These are phyloP conservation scores for Bombardia bombarda DNA, from an alignment of 495 filamentous ascomycete species.

Conservation along the genomic window DNA sequence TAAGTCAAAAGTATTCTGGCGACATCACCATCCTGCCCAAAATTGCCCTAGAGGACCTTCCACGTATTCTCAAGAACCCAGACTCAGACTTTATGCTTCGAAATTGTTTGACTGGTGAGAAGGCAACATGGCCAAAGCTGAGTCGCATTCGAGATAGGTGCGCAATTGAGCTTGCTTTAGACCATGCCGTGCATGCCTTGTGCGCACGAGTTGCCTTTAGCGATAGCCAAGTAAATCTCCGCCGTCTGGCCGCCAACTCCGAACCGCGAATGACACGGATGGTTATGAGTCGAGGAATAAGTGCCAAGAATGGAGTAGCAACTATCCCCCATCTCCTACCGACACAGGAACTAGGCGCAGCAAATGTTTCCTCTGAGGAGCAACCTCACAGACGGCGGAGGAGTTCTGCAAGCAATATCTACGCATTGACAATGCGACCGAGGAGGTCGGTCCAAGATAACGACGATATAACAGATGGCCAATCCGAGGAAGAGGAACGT, in stretches of 20 bases:
- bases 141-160: conserved; percentile 74
- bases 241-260: conserved; percentile 32
- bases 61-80: conserved; percentile 75
- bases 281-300: conserved; percentile 2
- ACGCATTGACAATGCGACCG: conserved; percentile 18
- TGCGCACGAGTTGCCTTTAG: conserved; percentile 73
- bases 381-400: conserved; percentile 9
- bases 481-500: conserved; percentile 34
- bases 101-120: conserved; percentile 66
- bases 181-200: conserved; percentile 71
- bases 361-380: conserved; percentile 5
- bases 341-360: conserved; percentile 5
- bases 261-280: background rate
- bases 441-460: conserved; percentile 11
- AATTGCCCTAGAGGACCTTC: conserved; percentile 65
- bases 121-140: conserved; percentile 86
- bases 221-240: conserved; percentile 58
- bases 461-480: conserved; percentile 23
- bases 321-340: background rate
- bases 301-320: conserved; percentile 3
- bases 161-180: conserved; percentile 79
- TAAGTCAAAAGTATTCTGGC: conserved; percentile 88
- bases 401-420: conserved; percentile 20
- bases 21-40: conserved; percentile 91
- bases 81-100: conserved; percentile 80